phyloP scores from a whole-genome alignment of 768 basidiomycete species.

The Heimioporus sp. region DNA sequence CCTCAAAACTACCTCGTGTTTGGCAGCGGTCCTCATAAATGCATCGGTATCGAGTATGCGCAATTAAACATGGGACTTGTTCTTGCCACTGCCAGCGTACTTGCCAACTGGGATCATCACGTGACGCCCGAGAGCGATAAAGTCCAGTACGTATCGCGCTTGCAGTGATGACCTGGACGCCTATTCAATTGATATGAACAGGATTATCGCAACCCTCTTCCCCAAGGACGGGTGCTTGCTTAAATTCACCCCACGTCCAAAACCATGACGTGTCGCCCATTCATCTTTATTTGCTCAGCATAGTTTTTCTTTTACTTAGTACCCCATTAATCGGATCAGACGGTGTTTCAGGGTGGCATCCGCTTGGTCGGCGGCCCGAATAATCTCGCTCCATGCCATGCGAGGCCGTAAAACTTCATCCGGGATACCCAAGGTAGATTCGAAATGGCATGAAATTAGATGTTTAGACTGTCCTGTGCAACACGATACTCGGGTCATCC shows the following conservation, averaged over 20 bases:
- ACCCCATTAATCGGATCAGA: conserved; percentile 12
- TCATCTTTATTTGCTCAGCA: neutral
- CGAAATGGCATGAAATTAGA: neutral
- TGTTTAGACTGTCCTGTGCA: no score
- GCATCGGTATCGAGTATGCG: conserved; percentile 92
- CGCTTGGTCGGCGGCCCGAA: no score
- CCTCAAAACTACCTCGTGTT: conserved; percentile 97
- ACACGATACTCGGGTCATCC: no score
- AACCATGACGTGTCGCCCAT: conserved; percentile 8
- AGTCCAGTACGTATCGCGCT: conserved; percentile 62
- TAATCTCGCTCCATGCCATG: neutral
- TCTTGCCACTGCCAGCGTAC: conserved; percentile 75
- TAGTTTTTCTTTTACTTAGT: conserved; percentile 15
- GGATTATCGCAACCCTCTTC: conserved; percentile 96
- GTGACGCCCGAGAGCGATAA: conserved; percentile 75
- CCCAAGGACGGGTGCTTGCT: conserved; percentile 89
- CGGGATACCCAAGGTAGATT: neutral
- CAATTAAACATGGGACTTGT: conserved; percentile 86
- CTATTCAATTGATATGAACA: conserved; percentile 26
- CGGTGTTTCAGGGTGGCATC: no score
- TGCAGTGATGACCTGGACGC: neutral
- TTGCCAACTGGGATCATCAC: conserved; percentile 87
- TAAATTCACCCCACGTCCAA: conserved; percentile 64
- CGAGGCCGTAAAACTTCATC: neutral
- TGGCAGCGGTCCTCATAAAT: conserved; percentile 89